Evolutionary conservation across 1,284 basidiomycete genomes (phyloP), one percentile per base, ranked within the genome.

Genomic region (Xanthoconium separans): DNA sequence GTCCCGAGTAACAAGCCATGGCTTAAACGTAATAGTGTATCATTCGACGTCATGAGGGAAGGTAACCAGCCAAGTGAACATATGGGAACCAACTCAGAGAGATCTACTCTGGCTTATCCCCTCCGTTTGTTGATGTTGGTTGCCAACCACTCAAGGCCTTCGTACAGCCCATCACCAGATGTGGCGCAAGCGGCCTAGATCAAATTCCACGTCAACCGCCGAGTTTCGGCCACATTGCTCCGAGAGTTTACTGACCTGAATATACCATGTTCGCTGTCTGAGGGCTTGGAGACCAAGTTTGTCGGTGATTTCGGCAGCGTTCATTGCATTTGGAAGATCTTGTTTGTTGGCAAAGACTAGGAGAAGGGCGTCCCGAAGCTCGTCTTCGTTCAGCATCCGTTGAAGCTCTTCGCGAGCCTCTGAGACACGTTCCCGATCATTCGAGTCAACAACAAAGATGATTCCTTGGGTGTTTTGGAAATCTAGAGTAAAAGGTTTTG

Each of bases 381-480:
- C 97, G 71, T 99, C 96, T 77, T 99, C 97, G 77, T 98, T 98
- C 75, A 99, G 80, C 95, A 99, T 99, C 71, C 96, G 91, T 77
- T 99, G 97, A 56, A 99, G 85, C 78, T 99, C 97, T 80, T 99
- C 97, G 60, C 97, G 91, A 50, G 97, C 97, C 79, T 99, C 97
- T 50, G 93, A 91, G 60, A 99, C 92, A 91, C 97, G 96, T 77
- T 99, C 97, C 77, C 97, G 83, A 81, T 99, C 97, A 77, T 99
- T 99, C 54, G 97, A 99, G 77, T 99, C 97, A 62, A 99, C 95
- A 54, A 99, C 97, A 75, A 99, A 99, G 73, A 99, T 99, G 79
- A 99, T 98, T 65, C 96, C 97, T 79, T 99, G 97, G 46, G 97
- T 99, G 83, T 99, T 99, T 79, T 99, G 97, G 93, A 98, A 99